A percentile compares a stretch with the other conserved stretches of the same genome.
Conservation (phyloP, 306 rosid species). For the Medicago ruthenica region DNA sequence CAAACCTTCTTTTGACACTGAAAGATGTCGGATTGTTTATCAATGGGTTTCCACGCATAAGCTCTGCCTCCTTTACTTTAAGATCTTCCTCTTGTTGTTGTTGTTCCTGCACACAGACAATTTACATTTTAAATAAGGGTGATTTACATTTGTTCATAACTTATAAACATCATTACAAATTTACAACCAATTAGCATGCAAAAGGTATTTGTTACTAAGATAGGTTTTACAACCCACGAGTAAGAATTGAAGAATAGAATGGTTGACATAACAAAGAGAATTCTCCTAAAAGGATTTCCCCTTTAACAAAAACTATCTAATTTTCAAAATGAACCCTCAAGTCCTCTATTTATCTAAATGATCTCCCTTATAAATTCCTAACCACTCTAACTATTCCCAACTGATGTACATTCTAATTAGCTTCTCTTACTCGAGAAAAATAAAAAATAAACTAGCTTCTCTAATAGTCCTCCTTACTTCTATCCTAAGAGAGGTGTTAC, state of each 20-base stretch:
- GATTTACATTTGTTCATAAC: conserved; percentile 21
- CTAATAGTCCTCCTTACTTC: not conserved
- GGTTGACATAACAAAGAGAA: not conserved
- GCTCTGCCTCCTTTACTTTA: conserved; percentile 86
- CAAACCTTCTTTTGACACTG: conserved; percentile 83
- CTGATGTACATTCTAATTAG: not conserved
- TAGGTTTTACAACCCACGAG: not conserved
- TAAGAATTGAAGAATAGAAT: not conserved
- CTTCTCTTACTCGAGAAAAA: not conserved
- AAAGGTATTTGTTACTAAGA: conserved; percentile 9
- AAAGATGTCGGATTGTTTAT: conserved; percentile 74
- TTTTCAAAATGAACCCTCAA: not conserved
- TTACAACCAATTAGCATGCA: not conserved
- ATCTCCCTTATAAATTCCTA: not conserved
- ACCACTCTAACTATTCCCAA: not conserved
- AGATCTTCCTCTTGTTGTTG: conserved; percentile 83
- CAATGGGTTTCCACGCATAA: conserved; percentile 83
- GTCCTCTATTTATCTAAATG: not conserved
- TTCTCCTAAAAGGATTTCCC: not conserved
- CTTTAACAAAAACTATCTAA: not conserved
- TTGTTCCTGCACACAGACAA: conserved; percentile 61
- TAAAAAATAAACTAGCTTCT: not conserved
- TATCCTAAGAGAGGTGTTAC: not conserved
- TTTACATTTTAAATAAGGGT: conserved; percentile 12
- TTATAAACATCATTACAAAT: not conserved